These are phyloP conservation scores for Trichoderma atrobrunneum DNA, from an alignment of 2,329 filamentous ascomycete species.

Conservation along the genomic window DNA sequence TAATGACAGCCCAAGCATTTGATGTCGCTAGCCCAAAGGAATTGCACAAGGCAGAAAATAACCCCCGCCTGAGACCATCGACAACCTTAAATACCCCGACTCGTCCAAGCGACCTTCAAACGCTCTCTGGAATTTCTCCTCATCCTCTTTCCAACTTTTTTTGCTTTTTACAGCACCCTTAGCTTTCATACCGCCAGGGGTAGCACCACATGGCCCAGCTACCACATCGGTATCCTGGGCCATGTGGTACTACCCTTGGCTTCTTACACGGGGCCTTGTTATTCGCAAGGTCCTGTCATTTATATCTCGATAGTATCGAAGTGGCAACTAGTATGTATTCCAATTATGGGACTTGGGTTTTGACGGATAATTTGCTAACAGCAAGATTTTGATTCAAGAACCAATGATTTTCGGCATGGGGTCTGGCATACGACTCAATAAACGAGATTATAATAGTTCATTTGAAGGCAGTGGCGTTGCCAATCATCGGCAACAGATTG, in stretches of 20 bases:
- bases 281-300: neutral
- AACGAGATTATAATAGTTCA: neutral
- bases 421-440: neutral
- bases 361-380: neutral
- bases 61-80: neutral
- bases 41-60: neutral
- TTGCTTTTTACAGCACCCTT: neutral
- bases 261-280: neutral
- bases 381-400: neutral
- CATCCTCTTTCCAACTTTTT: neutral
- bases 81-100: neutral
- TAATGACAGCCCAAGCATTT: neutral
- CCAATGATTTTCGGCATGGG: neutral
- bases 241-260: neutral
- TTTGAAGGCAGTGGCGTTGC: neutral
- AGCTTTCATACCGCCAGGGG: neutral
- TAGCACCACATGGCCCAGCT: neutral
- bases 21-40: neutral
- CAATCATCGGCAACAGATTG: neutral
- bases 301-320: neutral
- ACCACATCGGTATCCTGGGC: neutral
- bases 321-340: neutral
- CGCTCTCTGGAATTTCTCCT: neutral
- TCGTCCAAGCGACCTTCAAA: neutral
- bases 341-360: neutral